Evolutionary conservation across 768 basidiomycete genomes (phyloP).

Genomic region (Rhodosporidiobolus odoratus): DNA sequence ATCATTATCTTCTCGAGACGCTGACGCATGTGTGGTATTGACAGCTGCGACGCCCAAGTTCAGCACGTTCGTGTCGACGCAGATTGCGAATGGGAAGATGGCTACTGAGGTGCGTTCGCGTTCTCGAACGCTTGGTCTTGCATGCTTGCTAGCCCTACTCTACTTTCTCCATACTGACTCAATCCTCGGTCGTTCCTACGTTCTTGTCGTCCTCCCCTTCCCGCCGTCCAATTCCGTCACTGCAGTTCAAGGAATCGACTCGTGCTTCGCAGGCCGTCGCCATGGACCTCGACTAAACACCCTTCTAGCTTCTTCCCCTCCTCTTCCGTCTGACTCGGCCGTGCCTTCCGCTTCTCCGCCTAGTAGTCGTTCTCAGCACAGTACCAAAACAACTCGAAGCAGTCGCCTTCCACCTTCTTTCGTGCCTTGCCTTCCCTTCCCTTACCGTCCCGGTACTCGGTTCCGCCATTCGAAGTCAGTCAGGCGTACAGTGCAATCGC

Average conservation of each 20-base stretch:
- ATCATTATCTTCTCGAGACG: background rate
- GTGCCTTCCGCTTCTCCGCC: background rate
- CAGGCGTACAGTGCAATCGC: too few relatives aligned
- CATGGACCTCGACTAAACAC: constrained; percentile 36
- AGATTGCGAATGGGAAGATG: constrained; percentile 17
- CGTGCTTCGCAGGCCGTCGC: constrained; percentile 21
- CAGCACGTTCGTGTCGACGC: constrained; percentile 1
- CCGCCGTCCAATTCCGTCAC: background rate
- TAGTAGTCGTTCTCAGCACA: background rate
- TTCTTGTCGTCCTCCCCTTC: background rate
- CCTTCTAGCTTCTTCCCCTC: background rate
- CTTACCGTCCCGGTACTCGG: too few relatives aligned
- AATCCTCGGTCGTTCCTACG: background rate
- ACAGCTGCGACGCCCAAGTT: constrained; percentile 19
- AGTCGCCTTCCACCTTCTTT: background rate
- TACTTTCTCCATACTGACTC: too few relatives aligned
- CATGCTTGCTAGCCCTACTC: too few relatives aligned
- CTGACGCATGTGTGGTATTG: background rate
- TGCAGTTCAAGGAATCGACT: constrained; percentile 25
- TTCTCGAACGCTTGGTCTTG: too few relatives aligned
- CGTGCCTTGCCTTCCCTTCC: background rate
- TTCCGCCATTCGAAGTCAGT: too few relatives aligned
- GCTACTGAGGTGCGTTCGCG: constrained; percentile 15
- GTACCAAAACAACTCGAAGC: too few relatives aligned
- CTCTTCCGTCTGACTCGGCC: background rate